phyloP scores from a whole-genome alignment of 345 rosid species.

The Pugionium cornutum region DNA sequence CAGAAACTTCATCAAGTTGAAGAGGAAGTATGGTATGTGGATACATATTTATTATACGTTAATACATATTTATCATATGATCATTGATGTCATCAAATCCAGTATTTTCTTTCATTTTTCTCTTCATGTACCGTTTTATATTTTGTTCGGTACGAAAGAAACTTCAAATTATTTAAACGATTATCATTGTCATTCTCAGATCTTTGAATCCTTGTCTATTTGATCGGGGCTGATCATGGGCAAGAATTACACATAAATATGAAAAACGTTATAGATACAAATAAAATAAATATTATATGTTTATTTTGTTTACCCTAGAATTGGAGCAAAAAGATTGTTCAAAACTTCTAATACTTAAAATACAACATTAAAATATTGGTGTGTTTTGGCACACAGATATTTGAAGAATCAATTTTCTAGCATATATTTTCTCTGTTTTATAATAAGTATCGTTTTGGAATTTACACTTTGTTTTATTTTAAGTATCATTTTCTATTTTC shows the following conservation, averaged over 20 bases:
- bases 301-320: too few relatives aligned
- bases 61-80: slow-evolving; percentile 26
- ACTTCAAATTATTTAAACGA: slow-evolving; percentile 3
- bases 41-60: slow-evolving; percentile 25
- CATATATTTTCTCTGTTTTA: too few relatives aligned
- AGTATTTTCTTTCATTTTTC: neutral
- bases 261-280: neutral
- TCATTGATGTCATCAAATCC: slow-evolving; percentile 20
- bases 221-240: neutral
- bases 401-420: too few relatives aligned
- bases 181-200: slow-evolving; percentile 2
- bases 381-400: too few relatives aligned
- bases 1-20: slow-evolving; percentile 9
- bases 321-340: too few relatives aligned
- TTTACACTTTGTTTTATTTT: too few relatives aligned
- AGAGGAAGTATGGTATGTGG: slow-evolving; percentile 17
- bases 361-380: too few relatives aligned
- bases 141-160: slow-evolving; percentile 12
- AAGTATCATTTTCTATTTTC: too few relatives aligned
- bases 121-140: slow-evolving; percentile 20
- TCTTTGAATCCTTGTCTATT: slow-evolving; percentile 9
- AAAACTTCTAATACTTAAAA: too few relatives aligned
- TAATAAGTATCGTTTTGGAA: too few relatives aligned
- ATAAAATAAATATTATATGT: too few relatives aligned
- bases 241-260: neutral